Base-by-base conservation (phyloP, 768 basidiomycete genomes). In the Lactifluus piperatus region DNA sequence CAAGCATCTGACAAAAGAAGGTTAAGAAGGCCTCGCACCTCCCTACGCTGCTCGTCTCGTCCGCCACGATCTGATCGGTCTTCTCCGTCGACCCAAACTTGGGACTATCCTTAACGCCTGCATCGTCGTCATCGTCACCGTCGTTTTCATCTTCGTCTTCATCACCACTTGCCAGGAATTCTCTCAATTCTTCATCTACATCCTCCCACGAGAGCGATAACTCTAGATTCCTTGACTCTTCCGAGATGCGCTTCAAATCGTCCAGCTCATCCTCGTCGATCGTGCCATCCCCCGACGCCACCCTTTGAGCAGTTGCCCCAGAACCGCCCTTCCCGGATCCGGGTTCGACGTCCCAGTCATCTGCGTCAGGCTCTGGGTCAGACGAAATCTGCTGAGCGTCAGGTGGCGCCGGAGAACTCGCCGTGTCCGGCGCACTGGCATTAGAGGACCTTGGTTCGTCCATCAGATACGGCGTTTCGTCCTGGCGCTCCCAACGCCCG, bases 401-500 rank as follows among this genome's bases (percentile, higher is more conserved):
- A 65, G 75, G 72, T 57, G 69, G 74, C 62, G 78, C 78, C 67
- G 71, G 71, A 62, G 73, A 72, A 27, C 70, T 68, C 49, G 74
- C 74, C 34, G 68, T 70, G 54, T 71, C 68, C 54, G 75, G 73
- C 50, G 74, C 68, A 41, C 70, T 71, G 44, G 78, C 72, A 47
- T 27, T 54, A 47, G 32, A 62, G 30, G 55, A 51, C 51, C 39
- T 41, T 20, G 80, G 81, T 51, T 80, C 81, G 66, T 88, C 85
- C 53, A 89, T 76, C 43, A 90, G 74, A 73, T 93, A 95, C 2
- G 79, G 79, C 1, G 74, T 76, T 73, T 97, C 95, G 62, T 88
- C 84, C 68, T 88, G 86, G 56, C 82, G 82, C 54, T 74, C 74
- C 93, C 95, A 97, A n/a, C 85, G 75, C n/a, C 89, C 86, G 57